Conservation (phyloP, 2,329 filamentous ascomycete genomes). For the Fusarium brachygibbosum region DNA sequence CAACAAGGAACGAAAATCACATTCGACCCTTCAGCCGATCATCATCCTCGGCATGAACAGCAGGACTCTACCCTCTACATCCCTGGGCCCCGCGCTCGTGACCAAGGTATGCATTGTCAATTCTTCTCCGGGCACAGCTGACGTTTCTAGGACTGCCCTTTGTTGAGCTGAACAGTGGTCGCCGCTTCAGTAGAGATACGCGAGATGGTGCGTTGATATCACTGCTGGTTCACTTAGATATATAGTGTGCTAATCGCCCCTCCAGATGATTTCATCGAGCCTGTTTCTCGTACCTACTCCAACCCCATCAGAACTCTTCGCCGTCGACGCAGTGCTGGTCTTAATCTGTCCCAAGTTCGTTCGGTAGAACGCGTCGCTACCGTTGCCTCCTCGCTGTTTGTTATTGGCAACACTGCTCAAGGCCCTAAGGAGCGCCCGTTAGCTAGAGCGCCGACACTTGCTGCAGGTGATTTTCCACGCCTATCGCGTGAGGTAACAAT, state of each 20-base stretch:
- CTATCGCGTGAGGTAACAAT: constrained; percentile 60
- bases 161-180: constrained; percentile 45
- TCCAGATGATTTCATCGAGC: constrained; percentile 42
- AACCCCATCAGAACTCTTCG: constrained; percentile 33
- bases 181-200: constrained; percentile 40
- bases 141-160: constrained; percentile 45
- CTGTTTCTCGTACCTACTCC: constrained; percentile 30
- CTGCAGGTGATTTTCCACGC: constrained; percentile 52
- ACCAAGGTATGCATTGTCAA: constrained; percentile 41
- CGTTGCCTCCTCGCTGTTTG: constrained; percentile 57
- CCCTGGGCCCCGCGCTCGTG: constrained; percentile 52
- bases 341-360: constrained; percentile 49
- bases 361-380: constrained; percentile 55
- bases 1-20: constrained; percentile 43
- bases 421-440: constrained; percentile 33
- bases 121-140: not conserved
- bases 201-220: constrained; percentile 21
- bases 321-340: constrained; percentile 44
- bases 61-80: constrained; percentile 50
- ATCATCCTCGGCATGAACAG: constrained; percentile 46
- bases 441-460: constrained; percentile 28
- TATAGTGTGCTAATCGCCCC: not conserved
- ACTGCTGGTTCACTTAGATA: not conserved
- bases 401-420: constrained; percentile 50
- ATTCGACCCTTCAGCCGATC: constrained; percentile 48